A percentile compares a stretch with the other conserved stretches of the same genome.
These are phyloP conservation scores for Gastrodia elata DNA, from an alignment of 106 monocot genomes.

Conservation along the genomic window DNA sequence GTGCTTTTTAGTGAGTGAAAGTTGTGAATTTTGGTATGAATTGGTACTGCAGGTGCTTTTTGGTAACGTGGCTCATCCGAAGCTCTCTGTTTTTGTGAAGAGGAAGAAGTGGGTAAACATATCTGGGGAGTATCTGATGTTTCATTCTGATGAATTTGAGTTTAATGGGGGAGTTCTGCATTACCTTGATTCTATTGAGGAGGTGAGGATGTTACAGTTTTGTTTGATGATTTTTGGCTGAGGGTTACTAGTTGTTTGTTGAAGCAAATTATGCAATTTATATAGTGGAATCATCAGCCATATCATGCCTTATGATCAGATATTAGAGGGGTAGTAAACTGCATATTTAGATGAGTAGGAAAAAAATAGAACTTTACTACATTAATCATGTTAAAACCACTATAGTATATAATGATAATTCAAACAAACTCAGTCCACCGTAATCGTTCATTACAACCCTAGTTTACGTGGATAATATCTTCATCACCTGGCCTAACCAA, in stretches of 20 bases:
- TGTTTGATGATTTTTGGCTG: background rate
- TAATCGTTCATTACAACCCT: no score
- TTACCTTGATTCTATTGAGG: slow-evolving; percentile 72
- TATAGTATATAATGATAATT: no score
- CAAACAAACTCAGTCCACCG: no score
- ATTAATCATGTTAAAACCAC: no score
- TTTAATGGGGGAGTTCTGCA: slow-evolving; percentile 52
- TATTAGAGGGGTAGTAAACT: background rate
- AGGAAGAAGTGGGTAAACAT: slow-evolving; percentile 60
- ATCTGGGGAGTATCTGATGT: slow-evolving; percentile 46
- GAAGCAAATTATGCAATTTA: background rate
- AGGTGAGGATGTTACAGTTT: slow-evolving; percentile 32
- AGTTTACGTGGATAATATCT: no score
- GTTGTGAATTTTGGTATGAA: slow-evolving; percentile 5
- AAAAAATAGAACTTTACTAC: background rate
- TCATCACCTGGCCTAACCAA: no score
- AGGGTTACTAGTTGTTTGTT: background rate
- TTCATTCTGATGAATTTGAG: slow-evolving; percentile 45
- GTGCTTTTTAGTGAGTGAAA: background rate
- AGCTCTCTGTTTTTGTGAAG: slow-evolving; percentile 50
- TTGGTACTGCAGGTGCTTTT: slow-evolving; percentile 58
- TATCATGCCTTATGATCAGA: background rate
- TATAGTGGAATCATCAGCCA: background rate
- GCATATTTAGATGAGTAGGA: background rate
- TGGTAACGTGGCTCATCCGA: slow-evolving; percentile 73